A percentile compares a stretch with the other conserved stretches of the same genome.
phyloP scores from a whole-genome alignment of 2,329 filamentous ascomycete genomes.

The Conoideocrella luteorostrata region DNA sequence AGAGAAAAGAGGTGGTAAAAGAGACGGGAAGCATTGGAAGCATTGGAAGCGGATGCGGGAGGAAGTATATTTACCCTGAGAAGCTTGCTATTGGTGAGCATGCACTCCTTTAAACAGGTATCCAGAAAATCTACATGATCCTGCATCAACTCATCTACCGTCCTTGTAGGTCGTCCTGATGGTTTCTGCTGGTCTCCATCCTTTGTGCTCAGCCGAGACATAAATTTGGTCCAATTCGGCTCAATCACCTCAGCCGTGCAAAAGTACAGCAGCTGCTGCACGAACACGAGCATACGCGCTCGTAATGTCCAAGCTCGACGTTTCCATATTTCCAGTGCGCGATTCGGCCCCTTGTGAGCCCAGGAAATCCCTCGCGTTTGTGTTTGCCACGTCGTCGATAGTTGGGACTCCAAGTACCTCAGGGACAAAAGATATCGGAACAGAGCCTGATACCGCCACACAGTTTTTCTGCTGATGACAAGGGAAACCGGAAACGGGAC shows the following conservation, averaged over 20 bases:
- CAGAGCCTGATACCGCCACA: constrained; percentile 93
- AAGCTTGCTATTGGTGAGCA: constrained; percentile 95
- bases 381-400: constrained; percentile 84
- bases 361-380: constrained; percentile 77
- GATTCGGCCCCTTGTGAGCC: constrained; percentile 71
- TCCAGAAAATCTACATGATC: constrained; percentile 98
- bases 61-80: constrained; percentile 58
- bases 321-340: constrained; percentile 83
- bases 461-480: constrained; percentile 90
- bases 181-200: constrained; percentile 31
- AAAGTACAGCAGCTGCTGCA: constrained; percentile 94
- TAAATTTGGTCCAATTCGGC: constrained; percentile 91
- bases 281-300: constrained; percentile 92
- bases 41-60: background rate
- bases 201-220: constrained; percentile 70
- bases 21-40: background rate
- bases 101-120: constrained; percentile 96
- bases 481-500: constrained; percentile 94
- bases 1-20: constrained; percentile 9
- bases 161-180: constrained; percentile 40
- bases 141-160: constrained; percentile 97
- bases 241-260: constrained; percentile 97
- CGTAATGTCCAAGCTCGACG: constrained; percentile 84
- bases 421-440: constrained; percentile 91
- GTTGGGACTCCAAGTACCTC: constrained; percentile 79